Conservation (phyloP, 192 early-diverging fungal genomes). For the Umbelopsis ramanniana region DNA sequence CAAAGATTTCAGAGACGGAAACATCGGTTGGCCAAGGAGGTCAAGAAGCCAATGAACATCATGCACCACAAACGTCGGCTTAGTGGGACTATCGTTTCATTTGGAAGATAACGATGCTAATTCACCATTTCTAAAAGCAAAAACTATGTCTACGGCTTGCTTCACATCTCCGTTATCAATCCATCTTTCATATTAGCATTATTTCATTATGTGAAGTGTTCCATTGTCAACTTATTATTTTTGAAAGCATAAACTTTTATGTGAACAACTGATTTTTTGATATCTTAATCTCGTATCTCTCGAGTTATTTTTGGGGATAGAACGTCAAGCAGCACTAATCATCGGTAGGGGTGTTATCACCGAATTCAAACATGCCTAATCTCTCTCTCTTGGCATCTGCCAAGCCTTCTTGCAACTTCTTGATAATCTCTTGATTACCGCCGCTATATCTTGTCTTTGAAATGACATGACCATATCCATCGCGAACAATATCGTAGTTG, state of each 20-base stretch:
- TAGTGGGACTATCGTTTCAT: too few relatives aligned
- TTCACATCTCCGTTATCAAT: background rate
- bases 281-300: too few relatives aligned
- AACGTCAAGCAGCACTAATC: conserved; percentile 21
- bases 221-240: background rate
- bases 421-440: conserved; percentile 60
- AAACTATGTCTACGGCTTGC: background rate
- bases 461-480: conserved; percentile 64
- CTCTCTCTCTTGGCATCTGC: conserved; percentile 71
- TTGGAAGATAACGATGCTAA: background rate
- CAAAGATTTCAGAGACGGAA: background rate
- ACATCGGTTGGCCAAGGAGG: background rate
- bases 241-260: background rate
- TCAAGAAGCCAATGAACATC: too few relatives aligned
- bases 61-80: too few relatives aligned
- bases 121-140: background rate
- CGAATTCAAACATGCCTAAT: conserved; percentile 63
- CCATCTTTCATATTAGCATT: background rate
- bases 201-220: background rate
- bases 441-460: conserved; percentile 52
- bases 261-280: background rate
- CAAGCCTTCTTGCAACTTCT: conserved; percentile 66
- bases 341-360: conserved; percentile 57
- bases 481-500: conserved; percentile 68
- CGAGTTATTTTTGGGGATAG: background rate